Evolutionary conservation across 176 grass and related monocot genomes (phyloP), one percentile per base, ranked within the genome.

Genomic region (Musa itinerans): DNA sequence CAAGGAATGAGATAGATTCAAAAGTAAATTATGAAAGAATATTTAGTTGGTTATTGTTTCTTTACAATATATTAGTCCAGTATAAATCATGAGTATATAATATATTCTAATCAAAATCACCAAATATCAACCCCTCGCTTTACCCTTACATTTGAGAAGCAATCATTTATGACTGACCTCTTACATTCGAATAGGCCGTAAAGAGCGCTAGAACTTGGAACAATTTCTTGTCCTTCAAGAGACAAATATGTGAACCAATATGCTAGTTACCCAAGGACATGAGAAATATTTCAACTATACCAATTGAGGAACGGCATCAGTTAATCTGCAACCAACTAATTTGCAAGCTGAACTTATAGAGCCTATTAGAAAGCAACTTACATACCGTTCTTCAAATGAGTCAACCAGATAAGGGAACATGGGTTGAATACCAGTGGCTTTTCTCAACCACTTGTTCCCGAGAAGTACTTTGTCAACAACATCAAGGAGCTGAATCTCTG

Each of bases 361-460:
- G 34, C 34, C 4, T 22, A 61, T 16, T 16, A 66, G 54, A 68
- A 72, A 19, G 52, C 11, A 64, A 52, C 15, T 65, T 48, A 54
- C 34, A 53, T 64, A 93, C 88, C 90, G 93, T 82, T 98, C 90
- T 91, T 98, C 94, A 90, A 98, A 98, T 82, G 90, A 91, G 53
- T 98, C 94, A 50, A 98, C 94, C 55, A 93, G 48, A 72, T 93
- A 98, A 63, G 88, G 94, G 68, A 98, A 91, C 71, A 79, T 89
- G 49, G 90, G 94, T 76, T 98, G 90, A 83, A 97, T 88, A 12
- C 89, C 87, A 43, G 81, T 84, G 71, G 93, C 90, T 89, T 88
- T 97, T 86, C 93, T 87, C 76, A 97, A 83, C 90, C 89, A 97
- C 83, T 92, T 97, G 69, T 97, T 97, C 77, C 93, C 89, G 78